Evolutionary conservation across 2,329 filamentous ascomycete genomes (phyloP).

Genomic region (Exophiala aquamarina): DNA sequence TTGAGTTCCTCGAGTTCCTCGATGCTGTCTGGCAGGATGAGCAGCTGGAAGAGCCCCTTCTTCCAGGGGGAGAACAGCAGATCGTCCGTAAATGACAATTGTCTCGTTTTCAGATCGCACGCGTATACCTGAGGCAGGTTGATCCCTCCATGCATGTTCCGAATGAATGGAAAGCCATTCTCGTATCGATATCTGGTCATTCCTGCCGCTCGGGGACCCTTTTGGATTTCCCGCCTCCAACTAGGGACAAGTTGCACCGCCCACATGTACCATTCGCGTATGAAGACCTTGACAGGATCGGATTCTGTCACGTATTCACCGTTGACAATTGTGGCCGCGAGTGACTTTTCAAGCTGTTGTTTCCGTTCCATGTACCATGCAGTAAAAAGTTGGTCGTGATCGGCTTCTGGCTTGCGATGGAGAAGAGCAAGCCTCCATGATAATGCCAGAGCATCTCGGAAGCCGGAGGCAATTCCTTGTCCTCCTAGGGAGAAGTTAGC

Average conservation of each 20-base stretch:
- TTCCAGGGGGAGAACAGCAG: conserved; percentile 32
- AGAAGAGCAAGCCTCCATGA: conserved; percentile 39
- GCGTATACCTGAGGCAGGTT: conserved; percentile 38
- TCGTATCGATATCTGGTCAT: conserved; percentile 34
- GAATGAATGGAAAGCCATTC: conserved; percentile 35
- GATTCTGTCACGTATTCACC: conserved; percentile 35
- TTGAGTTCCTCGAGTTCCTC: conserved; percentile 11
- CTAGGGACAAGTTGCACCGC: conserved; percentile 33
- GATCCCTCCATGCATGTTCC: conserved; percentile 32
- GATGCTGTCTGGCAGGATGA: conserved; percentile 30
- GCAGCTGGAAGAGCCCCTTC: conserved; percentile 34
- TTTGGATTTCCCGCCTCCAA: conserved; percentile 32
- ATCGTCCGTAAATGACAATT: conserved; percentile 35
- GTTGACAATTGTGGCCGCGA: conserved; percentile 37
- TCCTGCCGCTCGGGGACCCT: conserved; percentile 33
- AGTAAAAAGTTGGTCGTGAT: conserved; percentile 30
- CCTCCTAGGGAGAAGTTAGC: conserved; percentile 27
- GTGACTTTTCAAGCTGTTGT: conserved; percentile 38
- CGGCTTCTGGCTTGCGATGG: conserved; percentile 20
- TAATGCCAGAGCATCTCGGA: conserved; percentile 39
- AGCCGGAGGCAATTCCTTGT: conserved; percentile 43
- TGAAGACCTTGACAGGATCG: conserved; percentile 32
- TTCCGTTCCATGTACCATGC: conserved; percentile 40
- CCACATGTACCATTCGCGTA: conserved; percentile 37
- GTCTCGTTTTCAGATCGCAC: conserved; percentile 17